Percentiles rank a stretch among this genome's conserved stretches.
Conservation (phyloP, 2,329 filamentous ascomycete genomes). For the Ceratocystis papillata region DNA sequence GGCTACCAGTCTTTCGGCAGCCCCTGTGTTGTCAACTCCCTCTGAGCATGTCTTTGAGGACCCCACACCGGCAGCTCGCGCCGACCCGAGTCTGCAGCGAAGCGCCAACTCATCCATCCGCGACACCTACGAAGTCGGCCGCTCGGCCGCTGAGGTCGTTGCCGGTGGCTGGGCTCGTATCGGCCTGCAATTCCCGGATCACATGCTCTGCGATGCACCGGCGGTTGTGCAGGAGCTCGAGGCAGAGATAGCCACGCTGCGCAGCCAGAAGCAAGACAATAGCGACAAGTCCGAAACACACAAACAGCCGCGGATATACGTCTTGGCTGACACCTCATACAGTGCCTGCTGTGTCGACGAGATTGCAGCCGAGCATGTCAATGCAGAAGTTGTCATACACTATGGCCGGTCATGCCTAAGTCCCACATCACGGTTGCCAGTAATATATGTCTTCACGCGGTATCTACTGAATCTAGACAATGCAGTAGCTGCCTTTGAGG, state of each 20-base stretch:
- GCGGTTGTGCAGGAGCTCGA: conserved; percentile 55
- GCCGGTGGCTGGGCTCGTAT: conserved; percentile 61
- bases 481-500: conserved; percentile 49
- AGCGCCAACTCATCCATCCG: conserved; percentile 49
- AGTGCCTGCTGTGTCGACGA: conserved; percentile 96
- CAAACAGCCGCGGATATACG: conserved; percentile 50
- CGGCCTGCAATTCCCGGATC: conserved; percentile 90
- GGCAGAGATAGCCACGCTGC: conserved; percentile 19
- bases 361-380: conserved; percentile 84
- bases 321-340: conserved; percentile 91
- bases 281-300: neutral
- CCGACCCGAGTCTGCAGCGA: conserved; percentile 31
- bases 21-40: conserved; percentile 54
- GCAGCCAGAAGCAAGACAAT: neutral
- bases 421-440: conserved; percentile 74
- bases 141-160: conserved; percentile 68
- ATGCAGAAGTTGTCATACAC: conserved; percentile 84
- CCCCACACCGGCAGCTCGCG: conserved; percentile 33
- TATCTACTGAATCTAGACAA: conserved; percentile 54
- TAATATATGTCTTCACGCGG: conserved; percentile 81
- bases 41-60: conserved; percentile 49
- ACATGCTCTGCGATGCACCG: conserved; percentile 78
- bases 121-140: conserved; percentile 71
- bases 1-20: conserved; percentile 39
- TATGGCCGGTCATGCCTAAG: conserved; percentile 89